Percentiles rank a stretch among this genome's conserved stretches.
phyloP scores from a whole-genome alignment of 2,329 filamentous ascomycete species.

The Alternaria sp. region DNA sequence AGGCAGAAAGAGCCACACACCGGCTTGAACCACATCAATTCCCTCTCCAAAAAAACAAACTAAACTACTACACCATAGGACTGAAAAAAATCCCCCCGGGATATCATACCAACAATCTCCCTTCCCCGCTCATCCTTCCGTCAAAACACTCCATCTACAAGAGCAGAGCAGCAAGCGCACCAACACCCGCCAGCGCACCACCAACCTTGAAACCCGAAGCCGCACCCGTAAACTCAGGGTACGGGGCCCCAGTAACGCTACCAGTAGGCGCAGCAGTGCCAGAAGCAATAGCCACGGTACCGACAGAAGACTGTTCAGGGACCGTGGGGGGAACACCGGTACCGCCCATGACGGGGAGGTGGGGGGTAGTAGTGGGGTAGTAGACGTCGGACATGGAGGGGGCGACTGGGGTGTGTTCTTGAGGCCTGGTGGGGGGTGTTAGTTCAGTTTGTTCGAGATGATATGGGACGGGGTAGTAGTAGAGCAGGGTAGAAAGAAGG shows the following conservation, averaged over 20 bases:
- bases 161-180: constrained; percentile 48
- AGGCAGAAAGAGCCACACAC: neutral
- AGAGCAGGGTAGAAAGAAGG: neutral
- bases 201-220: constrained; percentile 43
- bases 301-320: constrained; percentile 15
- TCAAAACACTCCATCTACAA: constrained; percentile 36
- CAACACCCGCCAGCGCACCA: constrained; percentile 46
- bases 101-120: constrained; percentile 4
- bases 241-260: constrained; percentile 35
- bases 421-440: constrained; percentile 21
- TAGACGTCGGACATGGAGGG: constrained; percentile 35
- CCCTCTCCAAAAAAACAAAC: neutral
- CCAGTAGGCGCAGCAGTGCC: constrained; percentile 30
- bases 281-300: neutral
- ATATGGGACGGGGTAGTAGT: neutral
- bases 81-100: neutral
- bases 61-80: neutral
- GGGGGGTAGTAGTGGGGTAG: constrained; percentile 37
- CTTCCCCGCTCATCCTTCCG: neutral
- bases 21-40: neutral
- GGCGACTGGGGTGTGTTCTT: constrained; percentile 34
- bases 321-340: constrained; percentile 28
- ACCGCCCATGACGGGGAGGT: constrained; percentile 31
- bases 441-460: neutral
- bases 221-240: constrained; percentile 46